These are phyloP conservation scores for Penicillium pancosmium DNA, from an alignment of 495 filamentous ascomycete genomes.

Conservation along the genomic window DNA sequence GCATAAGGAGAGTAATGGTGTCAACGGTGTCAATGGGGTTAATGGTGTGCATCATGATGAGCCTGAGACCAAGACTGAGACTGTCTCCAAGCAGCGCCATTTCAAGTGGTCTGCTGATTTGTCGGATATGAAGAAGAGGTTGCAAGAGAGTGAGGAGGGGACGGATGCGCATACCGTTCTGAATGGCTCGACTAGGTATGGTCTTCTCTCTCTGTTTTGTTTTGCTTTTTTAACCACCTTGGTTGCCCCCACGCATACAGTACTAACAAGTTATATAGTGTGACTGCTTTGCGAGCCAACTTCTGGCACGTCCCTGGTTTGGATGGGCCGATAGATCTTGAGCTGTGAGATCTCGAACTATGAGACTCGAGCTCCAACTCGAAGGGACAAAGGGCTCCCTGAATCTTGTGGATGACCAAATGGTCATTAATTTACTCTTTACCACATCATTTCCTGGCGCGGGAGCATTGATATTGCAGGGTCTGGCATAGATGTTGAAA, in stretches of 20 bases:
- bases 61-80: conserved; percentile 40
- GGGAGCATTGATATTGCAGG: conserved; percentile 11
- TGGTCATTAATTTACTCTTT: too few relatives aligned
- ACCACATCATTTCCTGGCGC: conserved; percentile 8
- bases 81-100: conserved; percentile 29
- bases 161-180: conserved; percentile 94
- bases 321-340: conserved; percentile 70
- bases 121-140: conserved; percentile 50
- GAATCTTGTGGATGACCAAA: too few relatives aligned
- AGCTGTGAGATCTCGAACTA: conserved; percentile 12
- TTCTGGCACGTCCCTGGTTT: conserved; percentile 79
- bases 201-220: not conserved
- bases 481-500: not conserved
- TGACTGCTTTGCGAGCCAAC: conserved; percentile 89
- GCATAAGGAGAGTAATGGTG: conserved; percentile 46
- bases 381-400: too few relatives aligned
- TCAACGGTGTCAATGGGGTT: conserved; percentile 55
- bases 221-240: not conserved
- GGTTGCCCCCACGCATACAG: too few relatives aligned
- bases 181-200: conserved; percentile 61
- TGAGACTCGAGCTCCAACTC: too few relatives aligned
- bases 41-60: conserved; percentile 8
- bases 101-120: conserved; percentile 50
- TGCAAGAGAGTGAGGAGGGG: conserved; percentile 61
- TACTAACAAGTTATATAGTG: conserved; percentile 49